phyloP scores from a whole-genome alignment of 805 yeast species.

The Metschnikowia dekortorum region DNA sequence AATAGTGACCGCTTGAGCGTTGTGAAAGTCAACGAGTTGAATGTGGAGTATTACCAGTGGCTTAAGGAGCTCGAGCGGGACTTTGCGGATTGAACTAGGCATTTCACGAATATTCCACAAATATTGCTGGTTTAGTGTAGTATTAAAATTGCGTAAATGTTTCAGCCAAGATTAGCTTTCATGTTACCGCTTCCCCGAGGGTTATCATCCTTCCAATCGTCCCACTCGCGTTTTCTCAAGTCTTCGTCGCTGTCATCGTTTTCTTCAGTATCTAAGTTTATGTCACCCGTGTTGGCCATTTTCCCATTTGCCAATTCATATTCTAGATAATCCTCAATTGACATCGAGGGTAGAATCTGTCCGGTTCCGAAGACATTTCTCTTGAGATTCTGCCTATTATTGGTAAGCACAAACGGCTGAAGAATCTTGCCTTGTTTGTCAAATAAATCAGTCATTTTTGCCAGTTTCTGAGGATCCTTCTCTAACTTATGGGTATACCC shows the following conservation, averaged over 20 bases:
- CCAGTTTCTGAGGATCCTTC: constrained; percentile 32
- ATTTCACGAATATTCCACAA: background rate
- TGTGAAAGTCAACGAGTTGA: constrained; percentile 26
- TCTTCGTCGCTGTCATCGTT: constrained; percentile 71
- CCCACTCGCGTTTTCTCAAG: constrained; percentile 82
- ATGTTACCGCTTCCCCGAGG: constrained; percentile 91
- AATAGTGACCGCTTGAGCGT: constrained; percentile 16
- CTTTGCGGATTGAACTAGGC: constrained; percentile 6
- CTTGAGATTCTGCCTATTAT: constrained; percentile 49
- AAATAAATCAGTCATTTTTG: constrained; percentile 37
- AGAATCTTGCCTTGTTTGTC: constrained; percentile 73
- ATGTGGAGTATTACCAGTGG: constrained; percentile 33
- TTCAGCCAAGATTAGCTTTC: constrained; percentile 38
- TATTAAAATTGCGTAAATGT: background rate
- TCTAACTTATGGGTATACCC: constrained; percentile 68
- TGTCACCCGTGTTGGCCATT: constrained; percentile 48
- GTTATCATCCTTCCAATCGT: constrained; percentile 82
- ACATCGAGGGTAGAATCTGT: constrained; percentile 87
- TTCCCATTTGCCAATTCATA: constrained; percentile 84
- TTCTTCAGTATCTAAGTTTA: constrained; percentile 39
- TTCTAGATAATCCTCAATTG: constrained; percentile 87
- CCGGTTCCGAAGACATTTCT: constrained; percentile 84
- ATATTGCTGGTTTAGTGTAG: background rate
- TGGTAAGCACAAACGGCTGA: constrained; percentile 75
- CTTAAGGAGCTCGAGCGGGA: constrained; percentile 29